These are phyloP conservation scores for Friedmanniomyces simplex DNA, from an alignment of 495 filamentous ascomycete species.

Conservation along the genomic window DNA sequence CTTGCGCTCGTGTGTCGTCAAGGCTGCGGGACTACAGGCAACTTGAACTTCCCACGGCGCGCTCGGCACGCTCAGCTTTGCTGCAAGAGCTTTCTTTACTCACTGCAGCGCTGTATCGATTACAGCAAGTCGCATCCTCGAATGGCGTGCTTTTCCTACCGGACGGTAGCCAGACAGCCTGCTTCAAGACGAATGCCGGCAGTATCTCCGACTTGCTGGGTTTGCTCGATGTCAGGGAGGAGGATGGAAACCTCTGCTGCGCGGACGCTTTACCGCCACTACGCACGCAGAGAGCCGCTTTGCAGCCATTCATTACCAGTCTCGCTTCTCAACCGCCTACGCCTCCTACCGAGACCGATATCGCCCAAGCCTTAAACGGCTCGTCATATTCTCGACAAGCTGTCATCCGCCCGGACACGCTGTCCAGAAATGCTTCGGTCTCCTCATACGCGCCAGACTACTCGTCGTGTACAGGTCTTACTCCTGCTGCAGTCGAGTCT, in stretches of 20 bases:
- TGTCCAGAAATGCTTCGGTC: not conserved
- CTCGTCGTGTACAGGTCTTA: conserved; percentile 6
- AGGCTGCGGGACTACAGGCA: not conserved
- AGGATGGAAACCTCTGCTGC: not conserved
- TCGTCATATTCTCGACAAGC: not conserved
- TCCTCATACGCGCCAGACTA: not conserved
- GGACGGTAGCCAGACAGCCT: not conserved
- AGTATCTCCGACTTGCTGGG: not conserved
- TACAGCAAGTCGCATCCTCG: not conserved
- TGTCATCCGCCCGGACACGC: not conserved
- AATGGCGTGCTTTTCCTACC: not conserved
- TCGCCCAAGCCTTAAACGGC: not conserved
- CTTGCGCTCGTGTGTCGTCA: not conserved
- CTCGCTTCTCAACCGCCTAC: not conserved
- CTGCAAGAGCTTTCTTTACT: conserved; percentile 1
- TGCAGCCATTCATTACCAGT: not conserved
- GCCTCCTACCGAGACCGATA: not conserved
- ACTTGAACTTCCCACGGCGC: not conserved
- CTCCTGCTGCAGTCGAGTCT: conserved; percentile 2
- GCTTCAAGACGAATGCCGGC: not conserved
- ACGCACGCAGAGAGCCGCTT: not conserved
- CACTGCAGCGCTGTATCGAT: conserved; percentile 1
- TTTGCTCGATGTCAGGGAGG: not conserved
- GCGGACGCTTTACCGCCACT: not conserved
- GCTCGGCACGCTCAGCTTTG: not conserved